These are phyloP conservation scores for Dillenia turbinata DNA, from an alignment of 164 flowering plant genomes.

Conservation along the genomic window DNA sequence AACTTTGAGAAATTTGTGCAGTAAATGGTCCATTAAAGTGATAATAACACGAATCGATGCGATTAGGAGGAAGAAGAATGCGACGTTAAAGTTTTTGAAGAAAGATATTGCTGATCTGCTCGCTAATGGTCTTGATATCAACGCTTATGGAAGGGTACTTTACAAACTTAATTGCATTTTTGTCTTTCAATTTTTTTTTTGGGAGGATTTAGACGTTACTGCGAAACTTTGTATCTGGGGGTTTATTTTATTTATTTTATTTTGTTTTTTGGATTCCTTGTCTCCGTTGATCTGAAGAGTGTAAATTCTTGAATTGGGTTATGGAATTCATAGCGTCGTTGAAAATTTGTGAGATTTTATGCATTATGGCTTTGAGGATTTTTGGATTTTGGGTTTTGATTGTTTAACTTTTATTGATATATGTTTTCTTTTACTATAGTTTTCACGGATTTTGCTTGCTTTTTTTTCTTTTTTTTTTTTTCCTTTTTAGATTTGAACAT, in stretches of 20 bases:
- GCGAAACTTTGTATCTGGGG: neutral
- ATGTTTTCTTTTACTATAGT: too few species aligned
- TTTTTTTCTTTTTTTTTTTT: too few species aligned
- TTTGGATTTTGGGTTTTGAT: too few species aligned
- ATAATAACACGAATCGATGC: conserved; percentile 58
- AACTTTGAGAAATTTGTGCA: conserved; percentile 24
- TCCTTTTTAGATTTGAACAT: too few species aligned
- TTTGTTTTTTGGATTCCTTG: neutral
- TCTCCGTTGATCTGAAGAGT: too few species aligned
- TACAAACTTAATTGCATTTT: neutral
- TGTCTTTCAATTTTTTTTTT: neutral
- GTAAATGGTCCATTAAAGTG: conserved; percentile 70
- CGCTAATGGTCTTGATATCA: conserved; percentile 66
- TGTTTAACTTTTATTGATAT: too few species aligned
- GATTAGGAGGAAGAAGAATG: conserved; percentile 65
- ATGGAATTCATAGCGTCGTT: too few species aligned
- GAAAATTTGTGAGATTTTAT: too few species aligned
- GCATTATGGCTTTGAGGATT: too few species aligned
- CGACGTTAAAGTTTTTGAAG: conserved; percentile 71
- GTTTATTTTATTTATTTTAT: neutral
- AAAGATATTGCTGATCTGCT: conserved; percentile 87
- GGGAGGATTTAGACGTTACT: too few species aligned
- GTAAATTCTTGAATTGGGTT: too few species aligned
- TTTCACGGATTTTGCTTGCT: too few species aligned
- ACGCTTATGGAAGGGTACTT: conserved; percentile 80